phyloP scores from a whole-genome alignment of 106 monocot species.

The Dendrobium chrysotoxum region DNA sequence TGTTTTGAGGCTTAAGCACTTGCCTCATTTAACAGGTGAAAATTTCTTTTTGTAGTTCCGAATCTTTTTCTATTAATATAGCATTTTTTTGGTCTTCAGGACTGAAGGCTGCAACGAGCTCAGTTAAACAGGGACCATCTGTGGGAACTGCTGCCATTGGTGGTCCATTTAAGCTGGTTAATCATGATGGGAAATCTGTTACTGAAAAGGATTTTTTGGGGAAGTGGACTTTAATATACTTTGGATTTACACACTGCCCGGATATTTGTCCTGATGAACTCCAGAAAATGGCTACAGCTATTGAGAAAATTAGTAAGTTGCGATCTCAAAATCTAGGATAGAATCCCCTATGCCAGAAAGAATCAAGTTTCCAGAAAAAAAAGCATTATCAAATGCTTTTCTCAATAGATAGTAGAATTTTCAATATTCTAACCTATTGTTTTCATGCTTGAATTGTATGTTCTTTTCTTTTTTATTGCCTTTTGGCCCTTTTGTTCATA shows the following conservation, averaged over 20 bases:
- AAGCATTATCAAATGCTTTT: neutral
- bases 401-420: neutral
- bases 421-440: neutral
- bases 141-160: conserved; percentile 91
- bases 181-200: conserved; percentile 69
- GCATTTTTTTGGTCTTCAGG: conserved; percentile 24
- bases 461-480: neutral
- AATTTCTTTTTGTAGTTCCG: neutral
- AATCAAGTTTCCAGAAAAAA: neutral
- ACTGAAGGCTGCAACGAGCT: conserved; percentile 53
- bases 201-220: conserved; percentile 85
- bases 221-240: conserved; percentile 90
- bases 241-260: conserved; percentile 97
- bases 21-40: neutral
- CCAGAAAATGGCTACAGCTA: conserved; percentile 66
- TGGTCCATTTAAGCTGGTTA: conserved; percentile 75
- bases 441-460: neutral
- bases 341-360: neutral
- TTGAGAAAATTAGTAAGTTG: conserved; percentile 88
- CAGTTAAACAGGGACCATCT: conserved; percentile 71
- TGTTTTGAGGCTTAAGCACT: neutral
- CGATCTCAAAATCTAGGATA: neutral
- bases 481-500: too few relatives aligned
- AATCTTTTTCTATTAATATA: neutral
- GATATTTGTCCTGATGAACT: conserved; percentile 99